These are phyloP conservation scores for Pythium utonaiense DNA, from an alignment of 352 stramenopile species.

Conservation along the genomic window DNA sequence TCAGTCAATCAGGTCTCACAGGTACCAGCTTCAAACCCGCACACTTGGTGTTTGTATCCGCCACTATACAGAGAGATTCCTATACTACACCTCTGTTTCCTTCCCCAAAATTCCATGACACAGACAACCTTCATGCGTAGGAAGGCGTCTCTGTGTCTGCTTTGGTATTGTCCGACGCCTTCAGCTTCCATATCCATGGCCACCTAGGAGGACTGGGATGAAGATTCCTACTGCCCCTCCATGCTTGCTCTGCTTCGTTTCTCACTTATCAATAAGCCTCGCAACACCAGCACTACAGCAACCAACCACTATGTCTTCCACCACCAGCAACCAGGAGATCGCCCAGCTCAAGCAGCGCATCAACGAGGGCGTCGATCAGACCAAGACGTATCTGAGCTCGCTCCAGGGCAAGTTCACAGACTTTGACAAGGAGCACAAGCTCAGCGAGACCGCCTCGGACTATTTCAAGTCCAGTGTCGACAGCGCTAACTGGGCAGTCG, in stretches of 20 bases:
- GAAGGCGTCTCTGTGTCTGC: too few relatives aligned
- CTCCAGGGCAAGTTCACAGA: conserved; percentile 28
- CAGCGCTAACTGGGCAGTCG: conserved; percentile 52
- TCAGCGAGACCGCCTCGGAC: conserved; percentile 60
- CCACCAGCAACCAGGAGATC: conserved; percentile 22
- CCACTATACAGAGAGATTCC: conserved; percentile 8
- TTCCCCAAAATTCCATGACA: too few relatives aligned
- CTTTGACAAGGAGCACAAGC: conserved; percentile 65
- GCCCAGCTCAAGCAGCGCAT: conserved; percentile 63
- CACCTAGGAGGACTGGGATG: too few relatives aligned
- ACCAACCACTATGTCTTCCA: background rate
- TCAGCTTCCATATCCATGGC: too few relatives aligned
- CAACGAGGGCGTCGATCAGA: conserved; percentile 53
- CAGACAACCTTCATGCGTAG: background rate
- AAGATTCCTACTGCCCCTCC: too few relatives aligned
- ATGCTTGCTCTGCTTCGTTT: background rate
- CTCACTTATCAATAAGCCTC: conserved; percentile 15
- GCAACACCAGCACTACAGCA: background rate
- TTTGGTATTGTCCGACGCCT: too few relatives aligned
- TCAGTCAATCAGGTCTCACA: background rate
- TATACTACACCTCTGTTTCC: too few relatives aligned
- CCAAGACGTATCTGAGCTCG: conserved; percentile 59
- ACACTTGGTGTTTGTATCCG: conserved; percentile 13
- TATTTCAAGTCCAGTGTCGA: conserved; percentile 69
- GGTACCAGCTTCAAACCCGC: background rate